Base-by-base conservation (phyloP, 768 basidiomycete genomes). In the Asterophora lycoperdoides region DNA sequence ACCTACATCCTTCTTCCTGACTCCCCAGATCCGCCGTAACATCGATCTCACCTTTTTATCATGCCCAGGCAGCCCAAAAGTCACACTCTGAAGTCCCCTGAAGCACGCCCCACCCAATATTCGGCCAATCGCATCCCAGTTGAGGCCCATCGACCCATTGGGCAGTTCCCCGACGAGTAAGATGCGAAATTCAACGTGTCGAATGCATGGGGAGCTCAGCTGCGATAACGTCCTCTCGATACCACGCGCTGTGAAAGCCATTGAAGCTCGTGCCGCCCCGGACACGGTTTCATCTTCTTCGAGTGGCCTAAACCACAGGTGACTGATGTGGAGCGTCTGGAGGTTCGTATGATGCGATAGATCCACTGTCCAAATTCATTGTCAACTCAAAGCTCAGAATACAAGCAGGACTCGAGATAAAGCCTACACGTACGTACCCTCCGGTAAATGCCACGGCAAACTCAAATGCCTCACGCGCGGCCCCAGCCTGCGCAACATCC, bases 401-500 rank as follows among this genome's bases (percentile, higher is more conserved):
- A 13, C 45, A 40, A 49, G 20, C 43, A 34, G 35, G 28, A 36
- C 29, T 35, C 19, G 32, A 28, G 23, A 26, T 28, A 29, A 15
- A 33, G 20, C 20, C 34, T 26, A 44, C 29, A 17, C 10, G 33
- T 13, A 54, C 60, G 33, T 48, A 64, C 62, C 56, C 58, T 64
- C 58, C 13, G 56, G 58, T 14, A 61, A 56, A 30, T 57, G 58
- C 52, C 56, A 57, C 10, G 62, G 57, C 18, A 64, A 53, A 23
- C 56, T 52, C 15, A 64, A 52, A 34, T 64, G 60, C 42, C 59
- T 54, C 34, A 64, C 45, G n/a, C 48, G 52, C 4, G 56, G 51
- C 17, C 62, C 62, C 8, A 64, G 53, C 18, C 49, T 46, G 29
- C 59, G 52, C 32, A 64, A 49, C 52, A 64, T 59, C 44, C 53